Evolutionary conservation across 768 basidiomycete species (phyloP).

Genomic region (Pisolithus sp.): DNA sequence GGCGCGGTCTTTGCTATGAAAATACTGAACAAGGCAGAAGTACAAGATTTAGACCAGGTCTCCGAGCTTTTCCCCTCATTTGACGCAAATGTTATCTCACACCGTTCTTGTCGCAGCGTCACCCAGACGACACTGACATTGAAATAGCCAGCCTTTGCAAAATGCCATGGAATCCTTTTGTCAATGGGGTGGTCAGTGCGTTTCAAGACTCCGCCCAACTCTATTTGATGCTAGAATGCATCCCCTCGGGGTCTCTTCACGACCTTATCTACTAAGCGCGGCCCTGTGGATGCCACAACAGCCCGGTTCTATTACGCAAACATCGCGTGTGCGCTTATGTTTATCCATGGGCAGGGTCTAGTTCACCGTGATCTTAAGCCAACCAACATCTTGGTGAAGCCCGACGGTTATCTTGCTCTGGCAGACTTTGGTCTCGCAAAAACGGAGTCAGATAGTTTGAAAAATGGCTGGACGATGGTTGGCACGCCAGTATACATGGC

Average conservation of each 20-base stretch:
- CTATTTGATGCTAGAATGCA: slow-evolving; percentile 47
- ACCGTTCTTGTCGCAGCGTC: slow-evolving; percentile 11
- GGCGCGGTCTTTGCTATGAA: slow-evolving; percentile 44
- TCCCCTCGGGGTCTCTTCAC: slow-evolving; percentile 39
- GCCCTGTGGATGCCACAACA: slow-evolving; percentile 26
- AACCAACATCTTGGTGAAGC: slow-evolving; percentile 48
- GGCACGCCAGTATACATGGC: slow-evolving; percentile 47
- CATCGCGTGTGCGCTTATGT: slow-evolving; percentile 43
- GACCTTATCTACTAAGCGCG: slow-evolving; percentile 27
- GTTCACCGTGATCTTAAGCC: slow-evolving; percentile 55
- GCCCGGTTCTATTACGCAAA: slow-evolving; percentile 52
- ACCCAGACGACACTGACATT: slow-evolving; percentile 27
- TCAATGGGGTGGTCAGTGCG: slow-evolving; percentile 38
- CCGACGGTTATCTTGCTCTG: slow-evolving; percentile 49
- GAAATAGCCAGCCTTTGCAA: slow-evolving; percentile 38
- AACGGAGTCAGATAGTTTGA: slow-evolving; percentile 10
- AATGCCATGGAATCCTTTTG: slow-evolving; percentile 51
- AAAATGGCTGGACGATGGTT: slow-evolving; percentile 29
- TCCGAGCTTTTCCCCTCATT: slow-evolving; percentile 2
- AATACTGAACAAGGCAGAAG: slow-evolving; percentile 29
- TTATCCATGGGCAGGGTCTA: slow-evolving; percentile 38
- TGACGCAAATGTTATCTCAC: background rate
- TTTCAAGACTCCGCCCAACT: slow-evolving; percentile 43
- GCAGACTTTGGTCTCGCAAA: slow-evolving; percentile 45
- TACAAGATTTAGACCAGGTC: slow-evolving; percentile 28